Percentiles rank a stretch among this genome's conserved stretches.
phyloP scores from a whole-genome alignment of 2,329 filamentous ascomycete species.

The Trichoderma endophyticum region DNA sequence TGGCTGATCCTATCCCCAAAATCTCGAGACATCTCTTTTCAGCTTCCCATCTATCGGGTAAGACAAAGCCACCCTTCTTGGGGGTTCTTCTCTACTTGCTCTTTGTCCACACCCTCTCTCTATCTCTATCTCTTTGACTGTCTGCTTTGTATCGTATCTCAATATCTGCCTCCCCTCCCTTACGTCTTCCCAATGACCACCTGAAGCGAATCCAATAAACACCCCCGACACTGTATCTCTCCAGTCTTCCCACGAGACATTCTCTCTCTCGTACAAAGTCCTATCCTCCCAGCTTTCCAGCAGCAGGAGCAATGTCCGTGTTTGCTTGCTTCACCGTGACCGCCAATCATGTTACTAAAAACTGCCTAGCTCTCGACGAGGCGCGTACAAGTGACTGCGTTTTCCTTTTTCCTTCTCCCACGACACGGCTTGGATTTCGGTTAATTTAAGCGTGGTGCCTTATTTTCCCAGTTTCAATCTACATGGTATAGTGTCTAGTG shows the following conservation, averaged over 20 bases:
- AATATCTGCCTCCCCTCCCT: neutral
- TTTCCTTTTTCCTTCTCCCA: neutral
- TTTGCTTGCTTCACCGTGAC: neutral
- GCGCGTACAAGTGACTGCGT: neutral
- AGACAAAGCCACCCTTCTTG: no score
- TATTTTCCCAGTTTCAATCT: neutral
- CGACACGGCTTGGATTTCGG: neutral
- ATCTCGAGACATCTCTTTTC: no score
- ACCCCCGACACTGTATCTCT: neutral
- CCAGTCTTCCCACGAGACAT: constrained; percentile 1
- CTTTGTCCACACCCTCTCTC: neutral
- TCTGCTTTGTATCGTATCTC: neutral
- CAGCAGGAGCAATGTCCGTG: neutral
- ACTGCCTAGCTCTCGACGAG: neutral
- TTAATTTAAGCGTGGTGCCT: neutral
- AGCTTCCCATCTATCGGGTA: no score
- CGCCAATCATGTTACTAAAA: neutral
- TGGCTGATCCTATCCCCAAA: no score
- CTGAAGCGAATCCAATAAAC: neutral
- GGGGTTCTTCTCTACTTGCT: no score
- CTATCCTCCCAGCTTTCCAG: neutral
- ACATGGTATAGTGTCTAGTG: neutral
- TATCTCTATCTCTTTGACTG: neutral
- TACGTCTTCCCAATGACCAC: neutral
- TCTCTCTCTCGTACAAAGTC: neutral